Evolutionary conservation across 495 filamentous ascomycete species (phyloP), one percentile per base, ranked within the genome.

Genomic region (Talaromyces adpressus): DNA sequence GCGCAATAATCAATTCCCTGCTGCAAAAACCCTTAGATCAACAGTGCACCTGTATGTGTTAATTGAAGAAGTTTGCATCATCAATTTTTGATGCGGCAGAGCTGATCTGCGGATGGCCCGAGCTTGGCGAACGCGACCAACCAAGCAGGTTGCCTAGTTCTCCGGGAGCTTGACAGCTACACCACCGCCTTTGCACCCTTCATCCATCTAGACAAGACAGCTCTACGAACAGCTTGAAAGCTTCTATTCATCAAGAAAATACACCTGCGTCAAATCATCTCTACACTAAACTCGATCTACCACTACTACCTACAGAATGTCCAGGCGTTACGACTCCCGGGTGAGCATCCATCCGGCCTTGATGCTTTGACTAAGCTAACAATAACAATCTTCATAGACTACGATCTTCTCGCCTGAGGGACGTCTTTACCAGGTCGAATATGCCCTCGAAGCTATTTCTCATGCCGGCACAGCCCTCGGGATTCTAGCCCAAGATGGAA

Each of bases 331-430:
- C 80, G 94, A 98, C 89, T 96, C 93, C 71, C 85, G 93, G 78
- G 93, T 97, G 81, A 72, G 87, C 59, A 64, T 67, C 59, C 53
- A 65, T 65, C 61, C 56, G 34, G 56, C 20, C n/a, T 47, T 11
- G 52, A 57, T 54, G 51, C 20, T 45, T 57, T 22, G 51, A 63
- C 68, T 68, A 74, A 69, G 64, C 72, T 84, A 70, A 81, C 71
- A 72, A 73, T 85, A 72, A 84, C 77, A 70, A 64, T 65, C 62
- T 52, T 70, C 64, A 51, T 71, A 98, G 93, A 98, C 94, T 68
- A 98, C 94, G 76, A 98, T 98, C 83, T 98, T 98, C 85, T 98
- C 94, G 57, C 94, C 94, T 65, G 94, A 98, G 79, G 94, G 94
- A 60, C 92, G 94, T 69, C 85, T 98, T 59, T 98, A 98, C 77